phyloP scores from a whole-genome alignment of 345 rosid species.

The Linum trigynum region DNA sequence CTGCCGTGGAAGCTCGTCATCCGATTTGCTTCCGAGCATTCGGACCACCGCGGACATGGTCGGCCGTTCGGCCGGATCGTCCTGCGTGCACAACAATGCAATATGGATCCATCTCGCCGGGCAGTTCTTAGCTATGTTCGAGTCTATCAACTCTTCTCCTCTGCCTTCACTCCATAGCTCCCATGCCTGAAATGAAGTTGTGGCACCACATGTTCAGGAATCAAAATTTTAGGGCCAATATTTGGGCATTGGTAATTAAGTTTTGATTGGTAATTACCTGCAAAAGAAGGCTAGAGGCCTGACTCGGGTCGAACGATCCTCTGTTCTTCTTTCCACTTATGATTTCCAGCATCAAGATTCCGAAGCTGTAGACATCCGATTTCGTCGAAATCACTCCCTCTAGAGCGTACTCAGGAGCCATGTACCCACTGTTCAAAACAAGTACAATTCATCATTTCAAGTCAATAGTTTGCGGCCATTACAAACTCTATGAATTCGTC shows the following conservation, averaged over 20 bases:
- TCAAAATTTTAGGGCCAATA: neutral
- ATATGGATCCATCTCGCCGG: conserved; percentile 32
- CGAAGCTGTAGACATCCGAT: conserved; percentile 44
- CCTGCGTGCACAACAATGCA: conserved; percentile 39
- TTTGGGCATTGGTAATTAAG: neutral
- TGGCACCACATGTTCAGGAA: neutral
- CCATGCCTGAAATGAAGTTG: conserved; percentile 35
- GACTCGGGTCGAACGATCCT: conserved; percentile 18
- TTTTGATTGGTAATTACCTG: conserved; percentile 19
- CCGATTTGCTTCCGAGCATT: conserved; percentile 39
- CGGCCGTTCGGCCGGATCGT: conserved; percentile 35
- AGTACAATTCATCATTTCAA: neutral
- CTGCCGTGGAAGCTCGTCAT: conserved; percentile 25
- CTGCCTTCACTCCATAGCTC: conserved; percentile 28
- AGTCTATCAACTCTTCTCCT: conserved; percentile 30
- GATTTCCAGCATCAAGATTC: conserved; percentile 34
- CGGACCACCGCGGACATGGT: conserved; percentile 34
- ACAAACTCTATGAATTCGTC: too few relatives aligned
- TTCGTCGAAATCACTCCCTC: conserved; percentile 38
- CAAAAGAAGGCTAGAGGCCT: conserved; percentile 26
- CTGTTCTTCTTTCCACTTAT: conserved; percentile 35
- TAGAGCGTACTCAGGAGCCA: conserved; percentile 46
- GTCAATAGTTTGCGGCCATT: neutral
- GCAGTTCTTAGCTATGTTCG: conserved; percentile 14
- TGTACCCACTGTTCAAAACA: conserved; percentile 35